A percentile compares a stretch with the other conserved stretches of the same genome.
Conservation (phyloP, 495 filamentous ascomycete species). For the Xylaria sp. region DNA sequence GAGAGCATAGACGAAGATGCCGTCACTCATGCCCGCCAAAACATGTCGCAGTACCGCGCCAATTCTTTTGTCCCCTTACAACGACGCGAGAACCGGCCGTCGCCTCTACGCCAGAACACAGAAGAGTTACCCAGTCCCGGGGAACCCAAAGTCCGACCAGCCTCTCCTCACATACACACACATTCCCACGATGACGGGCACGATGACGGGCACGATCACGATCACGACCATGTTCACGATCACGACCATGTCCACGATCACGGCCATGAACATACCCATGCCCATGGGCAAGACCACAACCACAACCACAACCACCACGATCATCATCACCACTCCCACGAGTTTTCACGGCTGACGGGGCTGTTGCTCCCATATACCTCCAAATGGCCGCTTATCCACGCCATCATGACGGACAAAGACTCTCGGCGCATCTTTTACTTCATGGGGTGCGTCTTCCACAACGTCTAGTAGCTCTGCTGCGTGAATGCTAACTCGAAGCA, state of each 20-base stretch:
- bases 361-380: slow-evolving; percentile 69
- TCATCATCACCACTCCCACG: slow-evolving; percentile 43
- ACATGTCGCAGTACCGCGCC: slow-evolving; percentile 41
- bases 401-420: slow-evolving; percentile 89
- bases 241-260: slow-evolving; percentile 34
- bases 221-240: slow-evolving; percentile 34
- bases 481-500: slow-evolving; percentile 29
- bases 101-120: slow-evolving; percentile 36
- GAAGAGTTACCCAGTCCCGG: slow-evolving; percentile 31
- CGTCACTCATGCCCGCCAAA: slow-evolving; percentile 46
- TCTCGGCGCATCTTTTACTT: slow-evolving; percentile 98
- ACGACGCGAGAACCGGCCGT: slow-evolving; percentile 44
- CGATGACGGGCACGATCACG: slow-evolving; percentile 28
- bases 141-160: slow-evolving; percentile 16
- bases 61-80: slow-evolving; percentile 45
- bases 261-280: slow-evolving; percentile 36
- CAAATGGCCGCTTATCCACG: slow-evolving; percentile 77
- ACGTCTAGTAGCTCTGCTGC: neutral
- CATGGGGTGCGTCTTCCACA: slow-evolving; percentile 68
- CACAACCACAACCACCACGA: slow-evolving; percentile 39
- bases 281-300: slow-evolving; percentile 34
- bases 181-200: slow-evolving; percentile 16
- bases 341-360: slow-evolving; percentile 66
- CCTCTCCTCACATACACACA: slow-evolving; percentile 18
- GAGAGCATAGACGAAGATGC: slow-evolving; percentile 42